Percentiles rank a stretch among this genome's conserved stretches.
Conservation (phyloP, 352 stramenopile species). For the Pythium dissimile region DNA sequence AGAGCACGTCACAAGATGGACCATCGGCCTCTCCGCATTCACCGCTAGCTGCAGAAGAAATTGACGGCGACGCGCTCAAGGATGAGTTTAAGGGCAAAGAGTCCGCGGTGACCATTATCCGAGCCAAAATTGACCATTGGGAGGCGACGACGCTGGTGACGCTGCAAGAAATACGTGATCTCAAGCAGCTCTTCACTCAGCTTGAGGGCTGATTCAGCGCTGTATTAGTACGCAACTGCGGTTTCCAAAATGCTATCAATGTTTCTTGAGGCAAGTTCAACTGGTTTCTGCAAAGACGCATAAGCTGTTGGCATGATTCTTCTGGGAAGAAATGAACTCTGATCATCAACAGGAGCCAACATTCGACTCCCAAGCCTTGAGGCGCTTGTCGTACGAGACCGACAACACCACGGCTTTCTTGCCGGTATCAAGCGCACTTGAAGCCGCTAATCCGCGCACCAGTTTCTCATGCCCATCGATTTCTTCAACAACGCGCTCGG, state of each 20-base stretch:
- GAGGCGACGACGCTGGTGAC: constrained; percentile 59
- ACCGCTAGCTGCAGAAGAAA: constrained; percentile 28
- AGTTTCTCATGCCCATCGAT: constrained; percentile 69
- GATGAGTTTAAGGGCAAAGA: constrained; percentile 37
- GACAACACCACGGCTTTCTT: constrained; percentile 35
- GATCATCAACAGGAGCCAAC: too few species aligned
- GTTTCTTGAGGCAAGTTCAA: too few species aligned
- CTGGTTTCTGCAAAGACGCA: too few species aligned
- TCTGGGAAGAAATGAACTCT: too few species aligned
- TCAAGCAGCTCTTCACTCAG: constrained; percentile 62
- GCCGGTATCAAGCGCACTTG: not conserved
- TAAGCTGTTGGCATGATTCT: too few species aligned
- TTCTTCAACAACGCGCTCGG: constrained; percentile 66
- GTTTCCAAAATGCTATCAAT: too few species aligned
- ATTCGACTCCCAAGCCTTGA: constrained; percentile 54
- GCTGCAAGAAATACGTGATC: constrained; percentile 66
- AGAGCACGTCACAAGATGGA: constrained; percentile 25
- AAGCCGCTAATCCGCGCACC: constrained; percentile 39
- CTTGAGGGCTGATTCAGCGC: constrained; percentile 17
- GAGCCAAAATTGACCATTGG: constrained; percentile 59
- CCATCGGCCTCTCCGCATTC: constrained; percentile 32
- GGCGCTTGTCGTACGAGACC: constrained; percentile 77
- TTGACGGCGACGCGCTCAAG: constrained; percentile 25
- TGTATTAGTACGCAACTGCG: not conserved
- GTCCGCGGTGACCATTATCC: constrained; percentile 40